Evolutionary conservation across 257 asterid genomes (phyloP).

Genomic region (Nicotiana tomentosiformis): DNA sequence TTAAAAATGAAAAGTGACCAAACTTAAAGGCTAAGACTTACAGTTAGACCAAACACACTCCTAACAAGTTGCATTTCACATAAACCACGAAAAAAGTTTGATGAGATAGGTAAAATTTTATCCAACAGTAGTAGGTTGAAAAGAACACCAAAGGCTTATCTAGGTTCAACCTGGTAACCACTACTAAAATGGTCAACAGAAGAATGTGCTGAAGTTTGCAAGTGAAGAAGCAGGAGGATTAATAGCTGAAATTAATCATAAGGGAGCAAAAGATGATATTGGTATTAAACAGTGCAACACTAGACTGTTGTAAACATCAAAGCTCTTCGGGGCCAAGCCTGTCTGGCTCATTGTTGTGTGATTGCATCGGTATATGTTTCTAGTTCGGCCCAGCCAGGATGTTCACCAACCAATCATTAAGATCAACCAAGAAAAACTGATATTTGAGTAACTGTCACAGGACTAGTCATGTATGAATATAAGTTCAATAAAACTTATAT

Average conservation of each 20-base stretch:
- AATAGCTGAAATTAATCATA: neutral
- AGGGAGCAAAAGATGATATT: neutral
- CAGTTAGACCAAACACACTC: neutral
- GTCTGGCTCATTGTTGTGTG: neutral
- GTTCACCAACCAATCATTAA: neutral
- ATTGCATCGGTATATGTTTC: neutral
- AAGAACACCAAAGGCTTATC: neutral
- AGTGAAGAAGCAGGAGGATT: neutral
- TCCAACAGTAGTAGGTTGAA: neutral
- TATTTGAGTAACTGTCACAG: neutral
- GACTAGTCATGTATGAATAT: neutral
- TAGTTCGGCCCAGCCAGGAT: neutral
- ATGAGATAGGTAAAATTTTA: neutral
- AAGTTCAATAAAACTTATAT: neutral
- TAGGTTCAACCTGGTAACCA: neutral
- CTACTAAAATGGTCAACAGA: neutral
- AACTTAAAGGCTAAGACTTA: neutral
- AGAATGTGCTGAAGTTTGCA: neutral
- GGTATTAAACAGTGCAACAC: neutral
- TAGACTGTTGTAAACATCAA: neutral
- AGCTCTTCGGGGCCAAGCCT: neutral
- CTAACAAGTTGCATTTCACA: neutral
- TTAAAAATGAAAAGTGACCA: neutral
- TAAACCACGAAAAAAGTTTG: neutral
- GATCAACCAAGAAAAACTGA: neutral